Percentiles rank a stretch among this genome's conserved stretches.
Evolutionary conservation across 805 yeast genomes (phyloP).

Genomic region (Candida maris): DNA sequence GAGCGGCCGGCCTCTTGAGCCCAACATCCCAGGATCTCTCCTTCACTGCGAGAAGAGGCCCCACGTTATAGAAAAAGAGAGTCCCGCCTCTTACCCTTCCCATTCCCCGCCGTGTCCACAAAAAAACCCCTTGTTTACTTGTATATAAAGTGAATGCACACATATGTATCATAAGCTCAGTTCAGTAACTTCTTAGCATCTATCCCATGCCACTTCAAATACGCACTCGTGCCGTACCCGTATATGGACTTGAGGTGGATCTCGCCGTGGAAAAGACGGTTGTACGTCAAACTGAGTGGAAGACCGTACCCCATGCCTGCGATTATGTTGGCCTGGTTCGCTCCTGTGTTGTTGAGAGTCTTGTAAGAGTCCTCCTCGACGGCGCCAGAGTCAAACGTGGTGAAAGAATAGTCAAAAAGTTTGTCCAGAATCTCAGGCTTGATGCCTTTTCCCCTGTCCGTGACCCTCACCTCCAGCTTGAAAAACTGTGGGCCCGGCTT

Average conservation of each 20-base stretch:
- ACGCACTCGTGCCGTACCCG: constrained; percentile 80
- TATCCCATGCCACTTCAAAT: constrained; percentile 45
- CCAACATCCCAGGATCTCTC: constrained; percentile 63
- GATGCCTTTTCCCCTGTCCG: constrained; percentile 91
- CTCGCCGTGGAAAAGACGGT: constrained; percentile 68
- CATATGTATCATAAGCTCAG: neutral
- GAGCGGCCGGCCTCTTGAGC: constrained; percentile 76
- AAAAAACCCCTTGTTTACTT: neutral
- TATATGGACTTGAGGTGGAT: constrained; percentile 65
- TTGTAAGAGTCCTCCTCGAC: constrained; percentile 51
- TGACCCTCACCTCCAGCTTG: constrained; percentile 61
- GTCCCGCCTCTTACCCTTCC: neutral
- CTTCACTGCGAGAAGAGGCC: constrained; percentile 32
- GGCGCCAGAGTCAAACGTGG: constrained; percentile 57
- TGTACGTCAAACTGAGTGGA: constrained; percentile 76
- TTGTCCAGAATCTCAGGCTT: constrained; percentile 59
- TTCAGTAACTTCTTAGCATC: constrained; percentile 22
- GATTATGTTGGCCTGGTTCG: constrained; percentile 48
- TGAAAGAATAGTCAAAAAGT: constrained; percentile 82
- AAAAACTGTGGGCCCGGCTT: constrained; percentile 23
- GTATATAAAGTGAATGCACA: neutral
- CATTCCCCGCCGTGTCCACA: neutral
- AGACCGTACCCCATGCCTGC: constrained; percentile 98
- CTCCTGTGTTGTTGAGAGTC: constrained; percentile 62
- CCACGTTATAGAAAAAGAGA: constrained; percentile 15